Base-by-base conservation (phyloP, 768 basidiomycete species). In the Albatrellus ellisii region DNA sequence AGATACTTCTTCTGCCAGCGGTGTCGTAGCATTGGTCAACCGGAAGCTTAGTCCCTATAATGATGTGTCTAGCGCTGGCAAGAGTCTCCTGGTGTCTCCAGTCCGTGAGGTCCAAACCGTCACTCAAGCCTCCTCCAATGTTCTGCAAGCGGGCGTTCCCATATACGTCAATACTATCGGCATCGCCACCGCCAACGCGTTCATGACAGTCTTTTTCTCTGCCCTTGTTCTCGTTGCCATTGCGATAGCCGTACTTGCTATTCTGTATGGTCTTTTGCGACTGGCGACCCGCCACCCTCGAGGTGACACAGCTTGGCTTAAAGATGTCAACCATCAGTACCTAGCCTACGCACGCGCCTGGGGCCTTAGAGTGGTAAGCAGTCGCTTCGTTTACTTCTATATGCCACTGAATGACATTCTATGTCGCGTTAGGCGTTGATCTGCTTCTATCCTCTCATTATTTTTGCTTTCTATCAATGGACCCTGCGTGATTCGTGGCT, bases 381-480 rank as follows among this genome's bases (percentile, higher is more conserved):
- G n/a, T n/a, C n/a, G n/a, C n/a, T n/a, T n/a, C 64, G 75, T 62
- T 29, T 35, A 33, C 18, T 4, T 46, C 11, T 24, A 18, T 44
- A 18, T 44, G 22, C 41, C 32, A 43, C 25, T 4, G 25, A 5
- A 8, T 18, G 4, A 18, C 28, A 37, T 20, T n/a, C 34, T 2
- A 41, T 32, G 41, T 11, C 46, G 82, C 4, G 18, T 3, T 33
- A 51, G 79, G 73, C 67, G 12, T 59, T 90, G n/a, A 59, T 86
- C 34, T 61, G 68, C 20, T 65, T 77, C 49, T 64, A 74, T 38
- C 92, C 92, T 7, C 62, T 89, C 45, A 59, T 77, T 47, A 73
- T 83, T 47, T 87, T 95, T 50, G 66, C 75, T 6, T 73, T 95
- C 54, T 90, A 81, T 58, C 91, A 97, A 58, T 97, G 91, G 87